These are phyloP conservation scores for Eucalyptus polybractea DNA, from an alignment of 345 rosid species.

Conservation along the genomic window DNA sequence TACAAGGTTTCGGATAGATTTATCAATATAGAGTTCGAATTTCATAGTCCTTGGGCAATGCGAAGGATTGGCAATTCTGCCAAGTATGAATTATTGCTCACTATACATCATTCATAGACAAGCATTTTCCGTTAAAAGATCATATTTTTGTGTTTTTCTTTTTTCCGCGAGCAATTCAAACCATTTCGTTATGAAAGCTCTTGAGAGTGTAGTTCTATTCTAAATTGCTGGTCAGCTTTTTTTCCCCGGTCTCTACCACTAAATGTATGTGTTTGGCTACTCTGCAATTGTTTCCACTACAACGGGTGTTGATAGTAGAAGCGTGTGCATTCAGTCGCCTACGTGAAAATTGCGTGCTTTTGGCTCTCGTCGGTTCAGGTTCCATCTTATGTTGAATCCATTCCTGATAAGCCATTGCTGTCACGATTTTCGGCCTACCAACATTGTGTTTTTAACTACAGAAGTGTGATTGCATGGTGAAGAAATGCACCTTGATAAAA, in stretches of 20 bases:
- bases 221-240: background rate
- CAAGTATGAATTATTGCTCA: background rate
- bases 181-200: background rate
- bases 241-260: background rate
- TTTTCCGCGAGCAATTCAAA: background rate
- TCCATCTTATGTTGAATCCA: background rate
- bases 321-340: background rate
- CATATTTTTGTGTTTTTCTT: background rate
- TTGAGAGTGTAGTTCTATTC: background rate
- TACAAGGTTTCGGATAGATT: background rate
- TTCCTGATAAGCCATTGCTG: background rate
- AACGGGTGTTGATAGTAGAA: background rate
- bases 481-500: background rate
- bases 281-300: background rate
- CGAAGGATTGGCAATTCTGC: background rate
- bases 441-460: background rate
- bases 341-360: background rate
- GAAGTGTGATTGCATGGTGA: background rate
- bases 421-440: background rate
- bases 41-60: background rate
- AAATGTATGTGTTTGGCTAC: background rate
- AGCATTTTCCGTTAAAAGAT: background rate
- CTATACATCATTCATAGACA: background rate
- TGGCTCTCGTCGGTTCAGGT: background rate
- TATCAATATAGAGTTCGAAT: background rate